Evolutionary conservation across 2,329 filamentous ascomycete genomes (phyloP).

Genomic region (Tolypocladium capitatum): DNA sequence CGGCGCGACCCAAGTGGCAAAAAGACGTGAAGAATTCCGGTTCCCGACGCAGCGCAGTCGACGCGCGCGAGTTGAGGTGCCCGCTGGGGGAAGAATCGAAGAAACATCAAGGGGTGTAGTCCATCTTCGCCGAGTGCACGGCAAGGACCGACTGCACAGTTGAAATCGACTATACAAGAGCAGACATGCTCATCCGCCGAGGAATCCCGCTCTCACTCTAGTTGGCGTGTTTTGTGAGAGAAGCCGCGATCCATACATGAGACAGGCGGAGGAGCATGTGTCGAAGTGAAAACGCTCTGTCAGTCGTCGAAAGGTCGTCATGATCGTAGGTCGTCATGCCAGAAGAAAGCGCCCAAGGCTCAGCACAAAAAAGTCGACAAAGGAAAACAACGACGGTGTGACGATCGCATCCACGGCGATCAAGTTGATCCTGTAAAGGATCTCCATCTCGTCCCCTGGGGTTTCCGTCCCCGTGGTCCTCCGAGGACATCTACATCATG

Average conservation of each 20-base stretch:
- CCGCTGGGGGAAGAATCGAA: constrained; percentile 10
- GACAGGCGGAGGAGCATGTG: not conserved
- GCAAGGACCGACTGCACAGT: not conserved
- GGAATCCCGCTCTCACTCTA: not conserved
- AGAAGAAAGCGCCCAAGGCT: not conserved
- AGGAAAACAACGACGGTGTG: constrained; percentile 1
- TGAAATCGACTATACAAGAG: not conserved
- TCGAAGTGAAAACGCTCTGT: not conserved
- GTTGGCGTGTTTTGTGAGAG: not conserved
- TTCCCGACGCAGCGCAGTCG: constrained; percentile 13
- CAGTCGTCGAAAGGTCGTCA: constrained; percentile 1
- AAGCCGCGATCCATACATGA: not conserved
- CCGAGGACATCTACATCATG: constrained; percentile 29
- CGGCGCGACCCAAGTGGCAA: constrained; percentile 1
- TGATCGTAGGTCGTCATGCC: constrained; percentile 1
- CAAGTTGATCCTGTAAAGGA: not conserved
- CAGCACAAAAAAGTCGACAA: constrained; percentile 1
- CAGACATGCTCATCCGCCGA: not conserved
- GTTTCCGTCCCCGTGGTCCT: not conserved
- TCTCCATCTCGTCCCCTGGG: not conserved
- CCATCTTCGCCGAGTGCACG: constrained; percentile 3
- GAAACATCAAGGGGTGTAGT: constrained; percentile 9
- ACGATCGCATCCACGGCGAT: constrained; percentile 1
- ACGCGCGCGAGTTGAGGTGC: constrained; percentile 12
- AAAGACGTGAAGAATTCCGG: constrained; percentile 4